Evolutionary conservation across 2,329 filamentous ascomycete species (phyloP), one percentile per base, ranked within the genome.

Genomic region (Septoria linicola): DNA sequence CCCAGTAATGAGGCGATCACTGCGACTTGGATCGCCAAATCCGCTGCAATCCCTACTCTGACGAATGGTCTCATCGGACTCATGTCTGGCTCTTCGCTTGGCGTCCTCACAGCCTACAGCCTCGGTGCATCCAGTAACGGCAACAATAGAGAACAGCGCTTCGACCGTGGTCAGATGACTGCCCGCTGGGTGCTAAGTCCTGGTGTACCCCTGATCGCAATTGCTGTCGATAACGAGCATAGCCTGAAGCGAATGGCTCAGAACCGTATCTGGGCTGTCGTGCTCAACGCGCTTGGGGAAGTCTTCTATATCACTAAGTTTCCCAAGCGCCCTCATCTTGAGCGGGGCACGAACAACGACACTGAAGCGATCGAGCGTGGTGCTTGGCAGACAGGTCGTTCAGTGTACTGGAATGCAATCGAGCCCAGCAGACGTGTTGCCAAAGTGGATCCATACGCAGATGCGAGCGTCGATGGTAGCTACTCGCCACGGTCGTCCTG

Each of bases 281-380:
- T 83, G n/a, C 72, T 99, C 45, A 99, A 99, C 67, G 92, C 93
- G 0, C 76, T 99, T 7, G 93, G 93, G 1, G 93, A 99, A 68
- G 76, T 96, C 0, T 97, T 86, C 68, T 96, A 92, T 61, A 75
- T 97, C 1, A 86, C 81, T 1, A 83, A 88, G 41, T 77, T 85
- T 5, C 89, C 89, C 0, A 76, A 70, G 20, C 76, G 77, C 30
- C 73, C 79, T 16, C 74, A 80, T 6, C 61, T 75, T 3, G 73
- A 76, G 25, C 76, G 77, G 49, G 69, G 70, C 30, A 68, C 72
- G 2, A 68, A 63, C 14, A 44, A 69, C n/a, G 61, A 78, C 63
- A 76, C 84, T 30, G 78, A 86, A 49, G 56, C 65, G 16, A 65
- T 78, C 13, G 80, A 85, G 53, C 82, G 80, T 55, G 73, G 83